Conservation (phyloP, 805 yeast genomes). For the Candida namnaoensis region DNA sequence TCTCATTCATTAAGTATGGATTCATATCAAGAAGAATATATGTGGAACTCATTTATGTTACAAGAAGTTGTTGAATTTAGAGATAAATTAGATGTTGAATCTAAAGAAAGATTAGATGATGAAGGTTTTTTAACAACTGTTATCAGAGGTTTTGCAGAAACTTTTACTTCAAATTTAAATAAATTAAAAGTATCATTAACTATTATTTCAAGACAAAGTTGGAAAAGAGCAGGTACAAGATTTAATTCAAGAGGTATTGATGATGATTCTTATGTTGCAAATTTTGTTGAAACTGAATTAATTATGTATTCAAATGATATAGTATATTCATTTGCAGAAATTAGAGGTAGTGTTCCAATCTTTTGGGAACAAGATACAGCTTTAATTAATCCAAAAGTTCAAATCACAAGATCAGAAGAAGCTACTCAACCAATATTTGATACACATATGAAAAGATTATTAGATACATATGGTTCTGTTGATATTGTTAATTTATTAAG, state of each 20-base stretch:
- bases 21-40: conserved; percentile 72
- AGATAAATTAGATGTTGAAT: conserved; percentile 53
- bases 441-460: conserved; percentile 64
- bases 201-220: conserved; percentile 87
- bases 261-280: conserved; percentile 92
- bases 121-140: conserved; percentile 85
- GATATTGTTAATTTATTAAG: conserved; percentile 86
- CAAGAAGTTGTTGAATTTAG: conserved; percentile 71
- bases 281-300: conserved; percentile 89
- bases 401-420: conserved; percentile 78
- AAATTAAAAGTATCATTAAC: conserved; percentile 45
- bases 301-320: conserved; percentile 47
- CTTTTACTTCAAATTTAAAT: conserved; percentile 36
- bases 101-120: conserved; percentile 55
- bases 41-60: conserved; percentile 97
- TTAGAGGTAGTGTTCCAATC: conserved; percentile 93
- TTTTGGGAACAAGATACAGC: conserved; percentile 98
- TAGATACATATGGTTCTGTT: conserved; percentile 75
- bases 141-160: conserved; percentile 91
- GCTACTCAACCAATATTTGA: conserved; percentile 90
- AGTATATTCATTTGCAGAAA: conserved; percentile 73
- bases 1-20: conserved; percentile 38
- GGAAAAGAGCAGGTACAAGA: conserved; percentile 96
- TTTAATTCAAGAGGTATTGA: conserved; percentile 93
- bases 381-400: conserved; percentile 82